Base-by-base conservation (phyloP, 139 green algal genomes). In the Microglena sp. region DNA sequence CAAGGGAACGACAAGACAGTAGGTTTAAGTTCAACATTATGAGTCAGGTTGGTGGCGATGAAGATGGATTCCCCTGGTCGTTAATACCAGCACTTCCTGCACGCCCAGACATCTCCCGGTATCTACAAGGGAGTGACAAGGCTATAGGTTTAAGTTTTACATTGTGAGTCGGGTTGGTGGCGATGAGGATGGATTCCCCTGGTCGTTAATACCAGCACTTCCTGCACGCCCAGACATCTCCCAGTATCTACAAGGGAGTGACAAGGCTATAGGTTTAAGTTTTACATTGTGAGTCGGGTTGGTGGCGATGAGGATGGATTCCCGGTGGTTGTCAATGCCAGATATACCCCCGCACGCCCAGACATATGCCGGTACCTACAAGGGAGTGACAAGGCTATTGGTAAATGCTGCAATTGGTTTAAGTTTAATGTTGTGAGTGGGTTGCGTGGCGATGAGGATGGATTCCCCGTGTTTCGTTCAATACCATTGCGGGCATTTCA, bases 221-320 rank as follows among this genome's bases (percentile, higher is more conserved):
- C 87, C 87, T 1, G 85, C 84, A 2, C 86, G 76, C 0, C 83
- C 85, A 0, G 73, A 63, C 84, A 94, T 94, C 81, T 94, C 85
- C 0, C 73, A 75, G 66, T 85, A 83, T 54, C 68, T 86, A 57
- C 21, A 34, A 28, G 55, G n/a, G n/a, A n/a, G n/a, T n/a, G n/a
- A n/a, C n/a, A n/a, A n/a, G n/a, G n/a, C n/a, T n/a, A 24, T 24
- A 57, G 29, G 45, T 5, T 61, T 61, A 29, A 27, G 26, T 11
- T 50, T 15, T 50, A 15, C 11, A n/a, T n/a, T n/a, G n/a, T n/a
- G n/a, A n/a, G n/a, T n/a, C n/a, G n/a, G n/a, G 26, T 21, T 43
- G 5, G 5, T 35, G 5, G 40, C 5, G 26, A 67, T 24, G 40
- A 67, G 28, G 35, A 67, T 34, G 34, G 67, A 68, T 55, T 87